Evolutionary conservation across 768 basidiomycete species (phyloP).

Genomic region (Hypholoma fasciculare): DNA sequence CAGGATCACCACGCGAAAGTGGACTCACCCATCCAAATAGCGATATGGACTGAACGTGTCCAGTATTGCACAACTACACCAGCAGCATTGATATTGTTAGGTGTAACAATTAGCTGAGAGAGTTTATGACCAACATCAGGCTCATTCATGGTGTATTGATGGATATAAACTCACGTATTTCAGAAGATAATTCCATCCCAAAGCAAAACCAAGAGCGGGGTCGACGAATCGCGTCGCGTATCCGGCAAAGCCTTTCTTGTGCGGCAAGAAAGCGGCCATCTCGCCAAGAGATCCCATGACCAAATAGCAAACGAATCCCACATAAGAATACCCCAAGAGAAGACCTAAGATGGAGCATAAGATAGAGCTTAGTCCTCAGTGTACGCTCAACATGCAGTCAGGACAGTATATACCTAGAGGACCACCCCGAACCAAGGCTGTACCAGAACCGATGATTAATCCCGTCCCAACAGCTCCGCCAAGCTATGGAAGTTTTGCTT

Average conservation of each 20-base stretch:
- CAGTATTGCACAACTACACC: constrained; percentile 54
- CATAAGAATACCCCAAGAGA: constrained; percentile 42
- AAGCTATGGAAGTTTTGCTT: constrained; percentile 26
- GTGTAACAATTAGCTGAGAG: constrained; percentile 58
- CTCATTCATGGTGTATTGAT: not conserved
- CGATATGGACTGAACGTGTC: constrained; percentile 42
- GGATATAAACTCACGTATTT: constrained; percentile 42
- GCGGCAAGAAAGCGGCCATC: constrained; percentile 53
- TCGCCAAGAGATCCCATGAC: constrained; percentile 58
- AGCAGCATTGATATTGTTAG: constrained; percentile 66
- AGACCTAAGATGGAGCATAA: constrained; percentile 19
- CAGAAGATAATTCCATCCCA: constrained; percentile 64
- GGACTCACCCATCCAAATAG: constrained; percentile 57
- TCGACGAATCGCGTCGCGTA: constrained; percentile 68
- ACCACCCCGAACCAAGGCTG: constrained; percentile 55
- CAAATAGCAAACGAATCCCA: constrained; percentile 58
- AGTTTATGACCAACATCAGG: constrained; percentile 5
- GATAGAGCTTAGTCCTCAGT: not conserved
- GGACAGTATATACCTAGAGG: constrained; percentile 39
- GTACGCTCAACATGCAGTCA: not conserved
- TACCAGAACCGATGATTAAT: constrained; percentile 59
- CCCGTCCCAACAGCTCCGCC: constrained; percentile 56
- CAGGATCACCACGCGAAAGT: not conserved
- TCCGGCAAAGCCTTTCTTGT: constrained; percentile 61
- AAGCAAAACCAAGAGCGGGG: constrained; percentile 66